Conservation (phyloP, 2,329 filamentous ascomycete species). For the Oidium heveae region DNA sequence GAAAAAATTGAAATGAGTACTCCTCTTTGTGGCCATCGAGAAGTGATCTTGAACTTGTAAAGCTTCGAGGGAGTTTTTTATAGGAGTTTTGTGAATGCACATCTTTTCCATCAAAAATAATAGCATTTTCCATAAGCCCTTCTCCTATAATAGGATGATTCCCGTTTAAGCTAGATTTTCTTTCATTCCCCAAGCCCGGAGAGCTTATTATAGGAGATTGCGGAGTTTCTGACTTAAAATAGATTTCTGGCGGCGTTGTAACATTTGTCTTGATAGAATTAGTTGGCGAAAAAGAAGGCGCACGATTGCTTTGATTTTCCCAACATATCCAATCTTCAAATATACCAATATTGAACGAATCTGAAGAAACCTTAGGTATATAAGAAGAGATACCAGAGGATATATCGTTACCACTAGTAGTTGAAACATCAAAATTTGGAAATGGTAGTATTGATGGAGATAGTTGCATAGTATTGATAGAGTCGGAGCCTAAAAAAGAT, state of each 20-base stretch:
- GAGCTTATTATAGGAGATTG: background rate
- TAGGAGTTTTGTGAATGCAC: background rate
- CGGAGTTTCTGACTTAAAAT: slow-evolving; percentile 2
- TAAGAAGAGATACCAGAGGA: background rate
- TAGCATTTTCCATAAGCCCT: background rate
- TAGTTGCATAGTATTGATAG: background rate
- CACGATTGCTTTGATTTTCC: slow-evolving; percentile 6
- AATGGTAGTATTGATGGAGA: background rate
- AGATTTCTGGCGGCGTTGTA: background rate
- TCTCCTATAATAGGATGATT: slow-evolving; percentile 44
- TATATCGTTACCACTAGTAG: background rate
- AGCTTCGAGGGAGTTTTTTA: background rate
- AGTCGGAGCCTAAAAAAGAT: background rate
- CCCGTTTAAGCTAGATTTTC: slow-evolving; percentile 4
- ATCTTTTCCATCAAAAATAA: background rate
- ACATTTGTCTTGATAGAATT: background rate
- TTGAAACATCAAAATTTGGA: background rate
- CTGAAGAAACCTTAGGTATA: background rate
- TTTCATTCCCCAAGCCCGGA: background rate
- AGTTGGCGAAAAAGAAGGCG: slow-evolving; percentile 1
- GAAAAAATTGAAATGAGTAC: background rate
- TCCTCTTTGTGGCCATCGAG: background rate
- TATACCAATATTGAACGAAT: slow-evolving; percentile 4
- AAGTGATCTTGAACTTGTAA: background rate
- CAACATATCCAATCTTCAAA: slow-evolving; percentile 8